Percentiles rank a stretch among this genome's conserved stretches.
Conservation (phyloP, 225 moss, liverwort and hornwort genomes). For the Polytrichum formosum region DNA sequence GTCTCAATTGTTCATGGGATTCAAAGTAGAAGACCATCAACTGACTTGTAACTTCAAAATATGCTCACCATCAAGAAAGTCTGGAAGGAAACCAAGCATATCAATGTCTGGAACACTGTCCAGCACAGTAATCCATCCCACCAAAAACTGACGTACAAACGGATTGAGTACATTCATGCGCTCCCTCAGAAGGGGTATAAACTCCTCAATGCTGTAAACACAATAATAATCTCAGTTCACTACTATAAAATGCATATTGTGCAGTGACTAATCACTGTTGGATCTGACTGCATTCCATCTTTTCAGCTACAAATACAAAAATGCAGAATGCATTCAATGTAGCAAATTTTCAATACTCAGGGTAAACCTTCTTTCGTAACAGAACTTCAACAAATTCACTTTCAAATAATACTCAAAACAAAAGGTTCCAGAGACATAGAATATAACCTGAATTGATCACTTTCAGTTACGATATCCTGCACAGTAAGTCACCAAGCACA, state of each 20-base stretch:
- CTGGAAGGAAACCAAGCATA: conserved; percentile 70
- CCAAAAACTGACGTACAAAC: conserved; percentile 50
- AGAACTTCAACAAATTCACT: neutral
- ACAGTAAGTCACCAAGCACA: conserved; percentile 2
- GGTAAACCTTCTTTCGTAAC: too few species aligned
- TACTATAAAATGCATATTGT: neutral
- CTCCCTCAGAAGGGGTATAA: conserved; percentile 57
- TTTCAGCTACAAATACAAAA: neutral
- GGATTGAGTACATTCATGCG: conserved; percentile 71
- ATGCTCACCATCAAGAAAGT: conserved; percentile 58
- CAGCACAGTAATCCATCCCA: conserved; percentile 71
- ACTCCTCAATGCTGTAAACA: conserved; percentile 54
- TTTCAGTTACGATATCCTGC: conserved; percentile 70
- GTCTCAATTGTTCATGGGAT: conserved; percentile 4
- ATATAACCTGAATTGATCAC: conserved; percentile 62
- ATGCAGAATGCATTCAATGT: too few species aligned
- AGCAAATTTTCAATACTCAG: too few species aligned
- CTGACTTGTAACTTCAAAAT: neutral
- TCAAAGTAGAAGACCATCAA: neutral
- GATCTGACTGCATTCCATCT: too few species aligned
- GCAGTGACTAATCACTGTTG: too few species aligned
- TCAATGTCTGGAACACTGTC: conserved; percentile 61
- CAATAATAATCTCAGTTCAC: conserved; percentile 14
- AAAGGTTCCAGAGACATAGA: conserved; percentile 1
- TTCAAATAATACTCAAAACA: neutral